Conservation (phyloP, 2,329 filamentous ascomycete genomes). For the Gaeumannomyces tritici region DNA sequence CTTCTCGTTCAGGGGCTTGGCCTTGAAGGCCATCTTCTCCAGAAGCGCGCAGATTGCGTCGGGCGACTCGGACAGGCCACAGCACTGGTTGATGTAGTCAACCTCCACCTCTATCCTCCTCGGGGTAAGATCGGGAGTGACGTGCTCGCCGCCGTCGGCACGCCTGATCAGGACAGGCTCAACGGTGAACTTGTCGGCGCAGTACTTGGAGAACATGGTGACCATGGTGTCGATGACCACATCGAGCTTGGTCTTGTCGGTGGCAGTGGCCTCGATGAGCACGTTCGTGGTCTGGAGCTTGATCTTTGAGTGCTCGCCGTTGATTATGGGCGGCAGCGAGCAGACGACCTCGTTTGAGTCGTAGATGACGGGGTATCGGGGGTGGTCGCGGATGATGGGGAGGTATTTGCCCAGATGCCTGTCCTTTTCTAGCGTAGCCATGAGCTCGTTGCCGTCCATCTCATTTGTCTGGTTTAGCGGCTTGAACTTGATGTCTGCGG, state of each 20-base stretch:
- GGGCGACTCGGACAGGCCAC: slow-evolving; percentile 67
- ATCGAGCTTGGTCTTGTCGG: slow-evolving; percentile 91
- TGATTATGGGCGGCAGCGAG: slow-evolving; percentile 95
- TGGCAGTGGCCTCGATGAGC: slow-evolving; percentile 94
- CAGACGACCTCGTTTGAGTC: slow-evolving; percentile 81
- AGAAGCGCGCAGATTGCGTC: slow-evolving; percentile 71
- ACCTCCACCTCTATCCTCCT: slow-evolving; percentile 74
- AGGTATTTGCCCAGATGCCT: slow-evolving; percentile 43
- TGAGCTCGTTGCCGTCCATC: slow-evolving; percentile 81
- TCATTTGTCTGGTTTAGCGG: slow-evolving; percentile 86
- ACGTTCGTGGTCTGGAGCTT: slow-evolving; percentile 83
- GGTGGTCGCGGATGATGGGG: slow-evolving; percentile 87
- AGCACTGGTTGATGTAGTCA: slow-evolving; percentile 89
- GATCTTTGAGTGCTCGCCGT: slow-evolving; percentile 95
- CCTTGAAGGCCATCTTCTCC: slow-evolving; percentile 81
- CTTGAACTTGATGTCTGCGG: slow-evolving; percentile 84
- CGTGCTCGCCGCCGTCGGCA: slow-evolving; percentile 76
- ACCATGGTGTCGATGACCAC: slow-evolving; percentile 87
- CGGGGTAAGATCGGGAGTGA: slow-evolving; percentile 72
- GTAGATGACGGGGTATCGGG: slow-evolving; percentile 92
- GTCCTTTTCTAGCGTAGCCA: slow-evolving; percentile 32
- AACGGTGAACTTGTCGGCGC: slow-evolving; percentile 78
- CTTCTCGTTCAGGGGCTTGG: slow-evolving; percentile 59
- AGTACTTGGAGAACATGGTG: slow-evolving; percentile 94
- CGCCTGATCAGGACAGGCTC: slow-evolving; percentile 87